phyloP scores from a whole-genome alignment of 1,284 basidiomycete genomes.

The Pseudozyma sp. region DNA sequence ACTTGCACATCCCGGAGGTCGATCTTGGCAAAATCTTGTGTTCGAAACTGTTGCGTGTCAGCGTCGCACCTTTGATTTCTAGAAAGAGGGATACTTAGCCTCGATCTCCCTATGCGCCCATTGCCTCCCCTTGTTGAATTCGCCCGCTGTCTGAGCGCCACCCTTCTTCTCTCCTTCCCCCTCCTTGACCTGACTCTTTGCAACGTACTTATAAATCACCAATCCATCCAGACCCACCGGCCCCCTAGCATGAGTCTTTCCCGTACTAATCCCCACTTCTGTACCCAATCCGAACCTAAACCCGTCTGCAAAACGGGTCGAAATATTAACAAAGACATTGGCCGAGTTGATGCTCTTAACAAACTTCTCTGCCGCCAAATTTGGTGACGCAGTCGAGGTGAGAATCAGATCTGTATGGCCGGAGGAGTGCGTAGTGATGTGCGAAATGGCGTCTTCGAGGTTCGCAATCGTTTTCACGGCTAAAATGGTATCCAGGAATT shows the following conservation, averaged over 20 bases:
- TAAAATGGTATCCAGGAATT: conserved; percentile 75
- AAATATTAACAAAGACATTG: conserved; percentile 93
- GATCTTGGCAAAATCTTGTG: too few species aligned
- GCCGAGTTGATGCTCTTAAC: conserved; percentile 89
- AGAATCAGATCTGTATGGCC: conserved; percentile 96
- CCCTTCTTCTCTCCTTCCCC: not conserved
- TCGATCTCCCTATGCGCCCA: conserved; percentile 32
- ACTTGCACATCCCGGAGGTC: too few species aligned
- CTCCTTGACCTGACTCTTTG: not conserved
- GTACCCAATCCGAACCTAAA: conserved; percentile 97
- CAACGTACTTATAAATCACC: conserved; percentile 67
- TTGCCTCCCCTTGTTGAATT: conserved; percentile 20
- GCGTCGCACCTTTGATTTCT: too few species aligned
- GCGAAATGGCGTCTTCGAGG: conserved; percentile 80
- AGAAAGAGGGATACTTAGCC: conserved; percentile 25
- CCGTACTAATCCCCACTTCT: conserved; percentile 97
- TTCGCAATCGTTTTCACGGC: conserved; percentile 82
- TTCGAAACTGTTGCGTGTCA: too few species aligned
- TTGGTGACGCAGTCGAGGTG: conserved; percentile 22
- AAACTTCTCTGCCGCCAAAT: conserved; percentile 77
- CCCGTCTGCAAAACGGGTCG: conserved; percentile 95
- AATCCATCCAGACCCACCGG: conserved; percentile 92
- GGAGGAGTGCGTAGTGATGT: conserved; percentile 92
- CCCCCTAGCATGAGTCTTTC: conserved; percentile 94
- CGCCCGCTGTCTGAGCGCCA: conserved; percentile 29